Conservation (phyloP, 345 rosid species). For the Hypericum androsaemum region DNA sequence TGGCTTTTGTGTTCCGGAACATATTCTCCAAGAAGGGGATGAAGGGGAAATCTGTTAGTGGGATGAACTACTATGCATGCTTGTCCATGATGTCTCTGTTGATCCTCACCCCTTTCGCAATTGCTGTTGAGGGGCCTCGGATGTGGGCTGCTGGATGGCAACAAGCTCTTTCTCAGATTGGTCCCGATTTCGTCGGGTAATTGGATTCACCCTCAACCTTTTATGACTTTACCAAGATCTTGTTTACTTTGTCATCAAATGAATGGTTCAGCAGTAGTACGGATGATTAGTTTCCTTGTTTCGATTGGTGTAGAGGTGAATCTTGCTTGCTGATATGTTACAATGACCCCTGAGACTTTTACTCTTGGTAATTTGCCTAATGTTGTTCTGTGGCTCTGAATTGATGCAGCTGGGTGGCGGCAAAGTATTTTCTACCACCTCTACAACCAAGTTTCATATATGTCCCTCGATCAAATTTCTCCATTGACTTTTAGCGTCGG, state of each 20-base stretch:
- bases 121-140: conserved; percentile 92
- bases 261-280: too few species aligned
- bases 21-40: conserved; percentile 96
- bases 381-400: conserved; percentile 16
- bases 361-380: too few species aligned
- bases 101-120: conserved; percentile 80
- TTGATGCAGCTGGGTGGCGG: conserved; percentile 78
- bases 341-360: too few species aligned
- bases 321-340: too few species aligned
- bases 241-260: too few species aligned
- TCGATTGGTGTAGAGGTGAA: too few species aligned
- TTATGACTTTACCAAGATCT: too few species aligned
- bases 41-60: conserved; percentile 88
- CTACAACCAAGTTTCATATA: conserved; percentile 96
- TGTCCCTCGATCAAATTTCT: conserved; percentile 93
- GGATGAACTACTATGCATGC: conserved; percentile 96
- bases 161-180: conserved; percentile 58
- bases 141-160: conserved; percentile 92
- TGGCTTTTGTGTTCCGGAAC: conserved; percentile 87
- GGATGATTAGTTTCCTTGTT: too few species aligned
- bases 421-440: conserved; percentile 97
- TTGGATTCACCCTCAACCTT: conserved; percentile 1
- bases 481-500: conserved; percentile 95
- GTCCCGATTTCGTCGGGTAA: conserved; percentile 87
- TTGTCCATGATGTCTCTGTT: conserved; percentile 72